A percentile compares a stretch with the other conserved stretches of the same genome.
Evolutionary conservation across 1,284 basidiomycete genomes (phyloP).

Genomic region (Gymnopus androsaceus): DNA sequence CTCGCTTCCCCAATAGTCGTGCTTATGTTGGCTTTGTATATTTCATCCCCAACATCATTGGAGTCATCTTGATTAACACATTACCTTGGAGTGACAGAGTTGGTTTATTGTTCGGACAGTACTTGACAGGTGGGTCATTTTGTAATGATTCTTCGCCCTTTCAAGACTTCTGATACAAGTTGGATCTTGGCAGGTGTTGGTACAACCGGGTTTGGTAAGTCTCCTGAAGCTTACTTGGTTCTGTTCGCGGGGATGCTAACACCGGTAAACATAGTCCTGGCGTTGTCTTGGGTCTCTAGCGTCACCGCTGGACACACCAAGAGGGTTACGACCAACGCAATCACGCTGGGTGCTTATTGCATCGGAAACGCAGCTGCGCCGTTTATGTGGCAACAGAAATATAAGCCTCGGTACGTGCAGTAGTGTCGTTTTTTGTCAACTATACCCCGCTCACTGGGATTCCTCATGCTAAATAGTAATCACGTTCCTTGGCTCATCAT

Average conservation of each 20-base stretch:
- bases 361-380: slow-evolving; percentile 74
- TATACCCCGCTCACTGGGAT: not conserved
- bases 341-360: slow-evolving; percentile 71
- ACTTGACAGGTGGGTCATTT: slow-evolving; percentile 61
- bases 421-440: no score
- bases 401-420: slow-evolving; percentile 60
- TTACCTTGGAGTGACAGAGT: slow-evolving; percentile 68
- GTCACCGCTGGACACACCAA: slow-evolving; percentile 15
- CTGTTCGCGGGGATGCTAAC: not conserved
- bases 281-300: slow-evolving; percentile 35
- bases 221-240: slow-evolving; percentile 52
- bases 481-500: slow-evolving; percentile 73
- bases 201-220: slow-evolving; percentile 56
- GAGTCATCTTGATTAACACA: slow-evolving; percentile 66
- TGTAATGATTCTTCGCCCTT: not conserved
- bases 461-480: slow-evolving; percentile 40
- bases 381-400: slow-evolving; percentile 76
- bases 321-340: slow-evolving; percentile 74
- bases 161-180: not conserved
- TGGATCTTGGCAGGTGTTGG: slow-evolving; percentile 23
- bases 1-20: slow-evolving; percentile 51
- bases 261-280: slow-evolving; percentile 54
- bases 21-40: slow-evolving; percentile 63
- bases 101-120: slow-evolving; percentile 73
- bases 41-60: slow-evolving; percentile 71